Base-by-base conservation (phyloP, 371 early-diverging fungal genomes). In the Mortierella sp. region DNA sequence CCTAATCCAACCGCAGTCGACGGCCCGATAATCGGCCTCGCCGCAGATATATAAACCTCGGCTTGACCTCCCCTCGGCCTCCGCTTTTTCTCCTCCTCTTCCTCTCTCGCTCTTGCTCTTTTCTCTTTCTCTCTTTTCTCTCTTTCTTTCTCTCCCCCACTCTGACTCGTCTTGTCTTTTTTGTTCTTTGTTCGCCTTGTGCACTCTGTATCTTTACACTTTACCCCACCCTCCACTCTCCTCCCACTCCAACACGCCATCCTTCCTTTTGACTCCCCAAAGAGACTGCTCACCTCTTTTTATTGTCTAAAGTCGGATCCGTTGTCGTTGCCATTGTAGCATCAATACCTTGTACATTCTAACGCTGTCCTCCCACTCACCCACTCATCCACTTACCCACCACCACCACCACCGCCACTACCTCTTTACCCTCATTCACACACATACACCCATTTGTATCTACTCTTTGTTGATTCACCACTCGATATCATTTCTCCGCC, bases 221-320 rank as follows among this genome's bases (percentile, higher is more conserved):
- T 60, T 68, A 55, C 63, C 28, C 67, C 58, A 56, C 11, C 25
- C 18, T 29, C n/a, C 57, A 25, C 19, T 11, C 50, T 47, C 62
- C 43, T 43, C 26, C 48, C 28, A 14, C 48, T 16, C 64, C 37
- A 12, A 26, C 48, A 64, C 66, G 56, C 44, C 52, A 56, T 55
- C 60, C 18, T 44, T 45, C 29, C 50, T 50, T 48, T 47, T 58
- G 52, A 47, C 58, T 43, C 51, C 29, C 30, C 46, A 72, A 68
- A 77, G 79, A 77, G 79, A 72, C 79, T 72, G 79, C 79, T 77
- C 79, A 77, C 79, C 79, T 77, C 79, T 77, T 72, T 71, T 37
- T n/a, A n/a, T n/a, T n/a, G n/a, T n/a, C n/a, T n/a, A n/a, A n/a
- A n/a, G n/a, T n/a, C n/a, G n/a, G n/a, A n/a, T n/a, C n/a, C n/a